A percentile compares a stretch with the other conserved stretches of the same genome.
Evolutionary conservation across 1,139 yeast genomes (phyloP).

Genomic region (Lizanozyma gosingica): DNA sequence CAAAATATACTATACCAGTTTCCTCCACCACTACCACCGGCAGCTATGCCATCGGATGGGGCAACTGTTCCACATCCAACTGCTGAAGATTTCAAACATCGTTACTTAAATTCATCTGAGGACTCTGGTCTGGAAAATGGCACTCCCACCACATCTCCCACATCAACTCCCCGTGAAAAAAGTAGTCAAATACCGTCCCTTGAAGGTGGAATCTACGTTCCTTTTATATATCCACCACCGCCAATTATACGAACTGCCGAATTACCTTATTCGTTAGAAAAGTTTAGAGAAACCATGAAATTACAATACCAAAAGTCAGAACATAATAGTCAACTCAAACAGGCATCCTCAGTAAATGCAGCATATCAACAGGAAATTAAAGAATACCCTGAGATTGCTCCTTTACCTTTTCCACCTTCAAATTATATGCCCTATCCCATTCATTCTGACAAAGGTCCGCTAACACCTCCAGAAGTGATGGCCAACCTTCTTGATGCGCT

Average conservation of each 20-base stretch:
- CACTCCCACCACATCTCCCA: constrained; percentile 1
- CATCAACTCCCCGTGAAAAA: constrained; percentile 1
- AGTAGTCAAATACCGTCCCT: background rate
- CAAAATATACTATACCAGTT: constrained; percentile 19
- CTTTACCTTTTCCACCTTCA: constrained; percentile 41
- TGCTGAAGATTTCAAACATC: background rate
- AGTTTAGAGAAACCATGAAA: constrained; percentile 4
- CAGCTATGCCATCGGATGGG: background rate
- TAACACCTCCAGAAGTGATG: constrained; percentile 32
- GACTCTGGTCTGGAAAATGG: background rate
- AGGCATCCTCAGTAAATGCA: too few species aligned
- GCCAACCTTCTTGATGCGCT: constrained; percentile 29
- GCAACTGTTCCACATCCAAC: background rate
- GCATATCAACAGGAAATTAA: too few species aligned
- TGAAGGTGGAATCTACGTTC: constrained; percentile 32
- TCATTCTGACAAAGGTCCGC: constrained; percentile 25
- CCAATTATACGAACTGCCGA: constrained; percentile 21
- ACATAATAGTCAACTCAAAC: background rate
- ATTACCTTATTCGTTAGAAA: constrained; percentile 15
- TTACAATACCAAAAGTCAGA: background rate
- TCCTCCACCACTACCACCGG: constrained; percentile 37
- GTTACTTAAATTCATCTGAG: background rate
- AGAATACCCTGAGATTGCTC: constrained; percentile 23
- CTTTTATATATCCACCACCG: constrained; percentile 39
- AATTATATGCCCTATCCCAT: constrained; percentile 42